A percentile compares a stretch with the other conserved stretches of the same genome.
Evolutionary conservation across 257 asterid genomes (phyloP).

Genomic region (Knoxia roxburghii): DNA sequence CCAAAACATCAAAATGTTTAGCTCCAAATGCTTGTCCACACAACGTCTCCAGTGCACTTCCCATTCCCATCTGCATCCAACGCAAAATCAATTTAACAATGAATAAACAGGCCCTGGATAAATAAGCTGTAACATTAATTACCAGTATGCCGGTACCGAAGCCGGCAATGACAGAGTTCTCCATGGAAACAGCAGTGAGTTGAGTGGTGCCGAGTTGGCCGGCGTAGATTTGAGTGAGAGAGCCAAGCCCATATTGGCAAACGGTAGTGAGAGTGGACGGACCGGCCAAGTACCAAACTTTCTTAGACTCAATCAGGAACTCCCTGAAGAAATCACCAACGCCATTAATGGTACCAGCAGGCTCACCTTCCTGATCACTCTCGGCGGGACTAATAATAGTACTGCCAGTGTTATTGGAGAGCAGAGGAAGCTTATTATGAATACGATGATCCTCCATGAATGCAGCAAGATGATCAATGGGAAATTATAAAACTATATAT

Average conservation of each 20-base stretch:
- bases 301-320: constrained; percentile 33
- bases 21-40: constrained; percentile 68
- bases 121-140: no score
- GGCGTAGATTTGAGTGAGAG: constrained; percentile 40
- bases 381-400: neutral
- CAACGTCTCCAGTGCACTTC: constrained; percentile 52
- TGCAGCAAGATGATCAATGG: neutral
- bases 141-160: constrained; percentile 48
- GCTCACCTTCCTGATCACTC: neutral
- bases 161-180: constrained; percentile 51
- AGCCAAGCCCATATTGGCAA: constrained; percentile 44
- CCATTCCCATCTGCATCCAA: constrained; percentile 45
- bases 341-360: neutral
- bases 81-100: neutral
- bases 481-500: neutral
- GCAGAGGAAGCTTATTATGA: neutral
- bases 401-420: neutral
- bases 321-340: constrained; percentile 8
- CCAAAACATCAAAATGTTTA: constrained; percentile 30
- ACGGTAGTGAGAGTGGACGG: constrained; percentile 55
- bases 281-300: constrained; percentile 49
- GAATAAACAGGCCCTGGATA: no score
- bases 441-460: neutral
- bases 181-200: constrained; percentile 54
- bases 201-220: constrained; percentile 47